phyloP scores from a whole-genome alignment of 805 yeast species.

The Peterozyma toletana region DNA sequence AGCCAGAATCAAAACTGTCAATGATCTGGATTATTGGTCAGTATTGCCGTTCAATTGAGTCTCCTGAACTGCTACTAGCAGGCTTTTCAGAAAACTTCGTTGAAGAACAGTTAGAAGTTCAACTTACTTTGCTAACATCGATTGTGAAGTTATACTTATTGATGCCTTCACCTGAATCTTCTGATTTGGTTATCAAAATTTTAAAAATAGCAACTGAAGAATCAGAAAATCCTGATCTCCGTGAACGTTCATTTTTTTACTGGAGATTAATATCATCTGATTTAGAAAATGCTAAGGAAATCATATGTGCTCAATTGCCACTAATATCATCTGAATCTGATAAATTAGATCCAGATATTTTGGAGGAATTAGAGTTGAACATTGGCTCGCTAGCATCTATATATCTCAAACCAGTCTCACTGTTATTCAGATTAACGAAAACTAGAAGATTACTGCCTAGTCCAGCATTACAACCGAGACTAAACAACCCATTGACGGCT shows the following conservation, averaged over 20 bases:
- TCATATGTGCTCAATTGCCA: constrained; percentile 60
- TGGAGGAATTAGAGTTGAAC: constrained; percentile 78
- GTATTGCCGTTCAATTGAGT: constrained; percentile 41
- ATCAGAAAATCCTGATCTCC: constrained; percentile 71
- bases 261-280: constrained; percentile 66
- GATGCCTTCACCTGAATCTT: constrained; percentile 40
- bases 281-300: constrained; percentile 33
- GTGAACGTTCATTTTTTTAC: constrained; percentile 81
- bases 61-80: constrained; percentile 32
- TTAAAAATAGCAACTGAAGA: constrained; percentile 70
- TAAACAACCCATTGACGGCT: not conserved
- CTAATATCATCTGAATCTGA: constrained; percentile 60
- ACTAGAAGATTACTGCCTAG: constrained; percentile 41
- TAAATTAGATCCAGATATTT: constrained; percentile 55
- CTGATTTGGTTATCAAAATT: constrained; percentile 47
- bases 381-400: constrained; percentile 81
- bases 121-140: constrained; percentile 67
- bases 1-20: constrained; percentile 73
- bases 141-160: constrained; percentile 60
- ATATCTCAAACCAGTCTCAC: constrained; percentile 77
- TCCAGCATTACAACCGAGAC: constrained; percentile 32
- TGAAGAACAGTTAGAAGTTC: constrained; percentile 70
- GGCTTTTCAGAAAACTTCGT: constrained; percentile 38
- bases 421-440: constrained; percentile 64
- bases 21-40: constrained; percentile 83